Evolutionary conservation across 2,329 filamentous ascomycete species (phyloP), one percentile per base, ranked within the genome.

Genomic region (Camptophora hylomeconis): DNA sequence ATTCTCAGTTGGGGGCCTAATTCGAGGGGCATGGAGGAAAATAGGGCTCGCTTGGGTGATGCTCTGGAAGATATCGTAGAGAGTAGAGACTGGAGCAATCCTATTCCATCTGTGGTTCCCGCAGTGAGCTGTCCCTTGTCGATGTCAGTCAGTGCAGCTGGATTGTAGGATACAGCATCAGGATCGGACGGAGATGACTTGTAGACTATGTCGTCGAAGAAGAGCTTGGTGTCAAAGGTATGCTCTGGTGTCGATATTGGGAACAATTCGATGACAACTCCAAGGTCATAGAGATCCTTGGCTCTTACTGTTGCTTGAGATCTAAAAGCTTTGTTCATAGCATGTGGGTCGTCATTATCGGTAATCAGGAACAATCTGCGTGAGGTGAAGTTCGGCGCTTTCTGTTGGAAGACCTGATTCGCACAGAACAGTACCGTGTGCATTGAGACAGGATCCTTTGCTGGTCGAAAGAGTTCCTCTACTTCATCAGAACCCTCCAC

Each of bases 171-270:
- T 7, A 70, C 67, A 3, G 71, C 73, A 40, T 79, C 78, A 32
- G 82, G 80, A 24, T 82, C 74, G 7, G 67, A 60, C 3, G 80
- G 72, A 18, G 80, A 60, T 4, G 62, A 69, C 33, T 76, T 79
- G 54, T 95, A 95, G 35, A 95, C 77, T 26, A 98, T 89, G 48
- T 94, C 84, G 79, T 95, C 82, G 53, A 94, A 98, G 54, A 98
- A 98, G 33, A 80, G 86, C 32, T 71, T 65, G 4, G 81, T 63
- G 41, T 93, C 78, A 47, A 98, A 98, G 18, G 68, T 69, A 38
- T 71, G 66, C 16, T 75, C 75, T 1, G 70, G 70, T 14, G 58
- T 63, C 4, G 78, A 80, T 33, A 98, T 87, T 1, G 89, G 86
- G 43, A 95, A 98, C 0, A 98, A 61, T 46, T 95, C 87, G 36